Conservation (phyloP, 495 filamentous ascomycete species). For the Neurospora sublineolata region DNA sequence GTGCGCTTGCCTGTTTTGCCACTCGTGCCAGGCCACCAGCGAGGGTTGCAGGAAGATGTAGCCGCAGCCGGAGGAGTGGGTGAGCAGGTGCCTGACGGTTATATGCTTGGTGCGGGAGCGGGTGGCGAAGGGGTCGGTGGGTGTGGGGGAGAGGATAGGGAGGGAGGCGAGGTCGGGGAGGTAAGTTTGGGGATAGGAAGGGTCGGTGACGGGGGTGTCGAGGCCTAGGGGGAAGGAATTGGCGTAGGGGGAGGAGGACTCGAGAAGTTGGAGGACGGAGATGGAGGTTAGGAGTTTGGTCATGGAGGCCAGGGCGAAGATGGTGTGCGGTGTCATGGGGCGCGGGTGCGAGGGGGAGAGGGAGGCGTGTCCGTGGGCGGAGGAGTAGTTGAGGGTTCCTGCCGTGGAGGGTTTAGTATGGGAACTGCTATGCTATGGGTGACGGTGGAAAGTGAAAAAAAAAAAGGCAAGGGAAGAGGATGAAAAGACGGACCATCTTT, state of each 20-base stretch:
- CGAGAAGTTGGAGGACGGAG: conserved; percentile 25
- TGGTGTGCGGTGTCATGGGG: conserved; percentile 11
- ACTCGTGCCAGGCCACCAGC: conserved; percentile 9
- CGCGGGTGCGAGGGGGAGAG: neutral
- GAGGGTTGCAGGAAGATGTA: conserved; percentile 19
- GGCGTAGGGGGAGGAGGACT: conserved; percentile 20
- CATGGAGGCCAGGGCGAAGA: conserved; percentile 23
- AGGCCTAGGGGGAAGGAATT: conserved; percentile 14
- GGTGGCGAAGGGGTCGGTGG: neutral
- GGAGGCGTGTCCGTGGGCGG: conserved; percentile 8
- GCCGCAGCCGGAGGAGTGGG: conserved; percentile 22
- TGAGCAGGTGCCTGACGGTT: conserved; percentile 23
- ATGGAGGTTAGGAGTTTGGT: conserved; percentile 27
- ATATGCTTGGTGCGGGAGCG: conserved; percentile 14
- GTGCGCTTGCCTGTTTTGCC: no score
- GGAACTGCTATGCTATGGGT: neutral
- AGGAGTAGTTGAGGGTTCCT: conserved; percentile 19
- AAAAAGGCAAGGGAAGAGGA: neutral
- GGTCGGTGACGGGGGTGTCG: conserved; percentile 23
- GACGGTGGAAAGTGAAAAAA: neutral
- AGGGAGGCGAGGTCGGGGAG: conserved; percentile 23
- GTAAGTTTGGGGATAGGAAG: neutral
- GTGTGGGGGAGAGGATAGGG: neutral
- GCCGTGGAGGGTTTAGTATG: neutral
- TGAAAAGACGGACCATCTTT: conserved; percentile 12